A percentile compares a stretch with the other conserved stretches of the same genome.
Conservation (phyloP, 2,329 filamentous ascomycete species). For the Fusarium austroafricanum region DNA sequence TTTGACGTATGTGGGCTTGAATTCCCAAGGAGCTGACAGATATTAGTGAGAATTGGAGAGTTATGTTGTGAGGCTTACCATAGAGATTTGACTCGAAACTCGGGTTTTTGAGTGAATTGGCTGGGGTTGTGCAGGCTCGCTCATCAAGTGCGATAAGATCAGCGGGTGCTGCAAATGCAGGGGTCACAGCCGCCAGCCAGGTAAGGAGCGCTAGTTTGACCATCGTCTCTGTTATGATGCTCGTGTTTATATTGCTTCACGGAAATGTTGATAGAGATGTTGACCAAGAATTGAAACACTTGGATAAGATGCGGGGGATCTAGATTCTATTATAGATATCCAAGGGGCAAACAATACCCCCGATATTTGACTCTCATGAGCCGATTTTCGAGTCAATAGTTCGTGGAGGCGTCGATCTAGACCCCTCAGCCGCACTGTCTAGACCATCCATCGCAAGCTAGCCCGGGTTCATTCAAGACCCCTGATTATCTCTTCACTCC, state of each 20-base stretch:
- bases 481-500: too few species aligned
- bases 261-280: fast-evolving
- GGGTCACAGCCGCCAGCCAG: not conserved
- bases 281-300: not conserved
- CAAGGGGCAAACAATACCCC: too few species aligned
- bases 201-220: not conserved
- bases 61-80: not conserved
- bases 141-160: not conserved
- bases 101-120: conserved; percentile 5
- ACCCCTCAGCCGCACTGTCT: conserved; percentile 3
- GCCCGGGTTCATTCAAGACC: too few species aligned
- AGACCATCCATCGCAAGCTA: not conserved
- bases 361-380: not conserved
- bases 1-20: not conserved
- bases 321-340: not conserved
- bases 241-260: fast-evolving
- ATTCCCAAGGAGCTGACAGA: not conserved
- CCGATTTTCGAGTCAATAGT: conserved; percentile 5
- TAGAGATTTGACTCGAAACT: not conserved
- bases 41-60: not conserved
- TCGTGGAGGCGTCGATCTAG: conserved; percentile 1
- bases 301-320: fast-evolving
- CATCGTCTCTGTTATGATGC: not conserved
- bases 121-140: conserved; percentile 1
- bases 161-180: not conserved